A percentile compares a stretch with the other conserved stretches of the same genome.
These are phyloP conservation scores for Breviolum minutum DNA, from an alignment of 73 alveolate species.

Conservation along the genomic window DNA sequence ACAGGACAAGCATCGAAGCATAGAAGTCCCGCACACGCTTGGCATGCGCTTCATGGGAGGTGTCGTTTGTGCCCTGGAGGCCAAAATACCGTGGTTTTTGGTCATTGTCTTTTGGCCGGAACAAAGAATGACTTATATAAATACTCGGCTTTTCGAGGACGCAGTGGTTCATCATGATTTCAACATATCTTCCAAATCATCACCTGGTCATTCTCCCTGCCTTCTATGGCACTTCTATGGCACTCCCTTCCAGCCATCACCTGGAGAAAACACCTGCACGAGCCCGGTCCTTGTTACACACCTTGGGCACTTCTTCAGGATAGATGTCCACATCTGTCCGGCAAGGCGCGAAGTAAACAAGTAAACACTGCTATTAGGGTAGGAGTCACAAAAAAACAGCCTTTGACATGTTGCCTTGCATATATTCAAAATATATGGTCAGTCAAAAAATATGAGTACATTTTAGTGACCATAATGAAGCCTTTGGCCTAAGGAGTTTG, in stretches of 20 bases:
- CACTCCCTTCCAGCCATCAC: background rate
- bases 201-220: no score
- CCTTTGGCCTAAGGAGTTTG: no score
- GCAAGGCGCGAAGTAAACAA: background rate
- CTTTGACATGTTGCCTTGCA: background rate
- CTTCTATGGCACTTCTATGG: no score
- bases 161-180: no score
- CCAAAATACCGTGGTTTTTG: background rate
- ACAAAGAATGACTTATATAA: background rate
- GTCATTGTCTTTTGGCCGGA: background rate
- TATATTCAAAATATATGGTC: no score
- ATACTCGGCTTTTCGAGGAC: background rate
- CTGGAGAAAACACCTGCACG: no score
- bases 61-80: background rate
- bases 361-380: background rate
- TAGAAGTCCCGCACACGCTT: slow-evolving; percentile 69
- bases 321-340: slow-evolving; percentile 15
- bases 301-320: slow-evolving; percentile 13
- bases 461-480: no score
- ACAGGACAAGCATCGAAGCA: background rate
- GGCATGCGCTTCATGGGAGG: slow-evolving; percentile 26
- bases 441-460: no score
- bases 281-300: slow-evolving; percentile 56
- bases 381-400: background rate
- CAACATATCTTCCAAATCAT: no score